phyloP scores from a whole-genome alignment of 2,329 filamentous ascomycete genomes.

The Penicillium sp. region DNA sequence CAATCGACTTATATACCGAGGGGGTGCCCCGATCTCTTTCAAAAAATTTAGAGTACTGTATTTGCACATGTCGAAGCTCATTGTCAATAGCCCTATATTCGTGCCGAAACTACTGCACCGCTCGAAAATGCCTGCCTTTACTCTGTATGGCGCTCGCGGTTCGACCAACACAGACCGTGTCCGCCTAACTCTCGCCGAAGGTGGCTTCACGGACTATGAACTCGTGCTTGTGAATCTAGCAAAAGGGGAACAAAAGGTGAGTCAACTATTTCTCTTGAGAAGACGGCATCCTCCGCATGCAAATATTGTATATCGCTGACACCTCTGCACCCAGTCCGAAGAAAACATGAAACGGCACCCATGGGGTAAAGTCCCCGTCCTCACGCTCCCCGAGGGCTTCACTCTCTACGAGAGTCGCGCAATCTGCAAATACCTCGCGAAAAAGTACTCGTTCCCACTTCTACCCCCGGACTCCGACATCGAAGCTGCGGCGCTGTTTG shows the following conservation, averaged over 20 bases:
- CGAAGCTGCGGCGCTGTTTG: slow-evolving; percentile 10
- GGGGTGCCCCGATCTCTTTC: not conserved
- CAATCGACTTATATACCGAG: not conserved
- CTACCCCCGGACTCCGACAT: not conserved
- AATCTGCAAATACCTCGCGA: slow-evolving; percentile 13
- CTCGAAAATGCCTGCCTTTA: slow-evolving; percentile 13
- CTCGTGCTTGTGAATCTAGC: slow-evolving; percentile 5
- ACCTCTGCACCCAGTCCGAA: not conserved
- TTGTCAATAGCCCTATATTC: not conserved
- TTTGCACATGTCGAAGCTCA: slow-evolving; percentile 1
- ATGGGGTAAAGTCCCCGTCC: slow-evolving; percentile 10
- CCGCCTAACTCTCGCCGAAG: slow-evolving; percentile 10
- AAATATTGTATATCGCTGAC: not conserved
- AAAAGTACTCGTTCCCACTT: slow-evolving; percentile 2
- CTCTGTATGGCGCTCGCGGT: slow-evolving; percentile 9
- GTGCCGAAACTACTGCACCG: not conserved
- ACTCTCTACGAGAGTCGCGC: slow-evolving; percentile 12
- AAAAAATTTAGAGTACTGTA: not conserved
- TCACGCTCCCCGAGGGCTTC: not conserved
- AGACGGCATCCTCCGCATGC: no score
- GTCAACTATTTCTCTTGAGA: not conserved
- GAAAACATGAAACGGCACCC: slow-evolving; percentile 10
- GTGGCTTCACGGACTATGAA: slow-evolving; percentile 9
- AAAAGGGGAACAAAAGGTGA: slow-evolving; percentile 9
- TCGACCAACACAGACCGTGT: slow-evolving; percentile 10